Conservation (phyloP, 2,329 filamentous ascomycete species). For the Neonectria hederae region DNA sequence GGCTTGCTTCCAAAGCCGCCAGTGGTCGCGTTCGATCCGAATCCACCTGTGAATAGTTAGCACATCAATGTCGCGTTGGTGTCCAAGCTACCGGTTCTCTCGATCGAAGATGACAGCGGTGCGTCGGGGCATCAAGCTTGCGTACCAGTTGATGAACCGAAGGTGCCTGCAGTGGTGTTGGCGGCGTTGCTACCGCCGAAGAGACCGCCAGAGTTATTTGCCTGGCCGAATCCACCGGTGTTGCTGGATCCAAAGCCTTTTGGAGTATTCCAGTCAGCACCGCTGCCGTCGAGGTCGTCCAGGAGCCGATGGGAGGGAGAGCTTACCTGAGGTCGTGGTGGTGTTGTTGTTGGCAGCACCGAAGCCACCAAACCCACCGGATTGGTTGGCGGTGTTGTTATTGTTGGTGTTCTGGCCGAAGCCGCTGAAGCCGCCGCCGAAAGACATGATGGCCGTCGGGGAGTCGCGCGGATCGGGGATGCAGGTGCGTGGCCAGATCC, state of each 20-base stretch:
- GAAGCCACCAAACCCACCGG: constrained; percentile 67
- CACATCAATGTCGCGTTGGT: constrained; percentile 20
- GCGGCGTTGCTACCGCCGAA: constrained; percentile 56
- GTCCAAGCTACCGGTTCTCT: constrained; percentile 23
- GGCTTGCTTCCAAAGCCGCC: constrained; percentile 58
- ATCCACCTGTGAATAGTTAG: constrained; percentile 46
- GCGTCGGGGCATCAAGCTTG: constrained; percentile 25
- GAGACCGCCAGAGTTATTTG: constrained; percentile 47
- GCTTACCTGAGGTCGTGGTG: constrained; percentile 63
- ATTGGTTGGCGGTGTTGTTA: constrained; percentile 55
- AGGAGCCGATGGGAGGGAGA: constrained; percentile 22
- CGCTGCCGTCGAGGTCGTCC: constrained; percentile 30
- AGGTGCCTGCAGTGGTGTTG: constrained; percentile 46
- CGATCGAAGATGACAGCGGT: constrained; percentile 32
- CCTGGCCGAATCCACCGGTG: constrained; percentile 56
- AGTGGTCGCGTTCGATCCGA: constrained; percentile 48
- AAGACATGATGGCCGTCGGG: constrained; percentile 59
- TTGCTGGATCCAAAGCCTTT: constrained; percentile 49
- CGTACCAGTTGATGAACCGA: constrained; percentile 50
- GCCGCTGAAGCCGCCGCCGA: constrained; percentile 59
- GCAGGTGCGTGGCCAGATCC: constrained; percentile 27
- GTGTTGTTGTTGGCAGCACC: constrained; percentile 53
- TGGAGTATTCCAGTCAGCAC: constrained; percentile 40
- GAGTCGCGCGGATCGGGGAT: constrained; percentile 34
- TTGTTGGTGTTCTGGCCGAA: constrained; percentile 66